A percentile compares a stretch with the other conserved stretches of the same genome.
Conservation (phyloP, 1,139 yeast species). For the Taphrina flavorubra region DNA sequence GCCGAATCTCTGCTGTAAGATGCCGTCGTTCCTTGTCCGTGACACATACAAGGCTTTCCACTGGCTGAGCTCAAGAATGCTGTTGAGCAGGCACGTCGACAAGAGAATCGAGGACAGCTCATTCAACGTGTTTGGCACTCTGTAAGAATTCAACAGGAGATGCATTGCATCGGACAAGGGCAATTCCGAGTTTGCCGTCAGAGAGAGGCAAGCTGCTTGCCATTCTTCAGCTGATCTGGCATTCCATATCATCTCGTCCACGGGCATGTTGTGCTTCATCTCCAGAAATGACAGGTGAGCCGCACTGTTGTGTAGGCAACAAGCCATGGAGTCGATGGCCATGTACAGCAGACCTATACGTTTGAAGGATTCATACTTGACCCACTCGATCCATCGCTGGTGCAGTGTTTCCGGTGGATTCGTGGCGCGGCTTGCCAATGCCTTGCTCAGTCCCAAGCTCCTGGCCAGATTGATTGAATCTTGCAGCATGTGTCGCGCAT, state of each 20-base stretch:
- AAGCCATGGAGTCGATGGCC: slow-evolving; percentile 11
- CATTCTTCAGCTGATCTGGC: slow-evolving; percentile 25
- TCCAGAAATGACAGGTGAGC: slow-evolving; percentile 1
- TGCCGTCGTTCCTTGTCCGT: neutral
- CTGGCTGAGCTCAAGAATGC: slow-evolving; percentile 14
- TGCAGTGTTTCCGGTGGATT: slow-evolving; percentile 25
- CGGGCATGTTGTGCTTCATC: slow-evolving; percentile 29
- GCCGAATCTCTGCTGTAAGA: slow-evolving; percentile 7
- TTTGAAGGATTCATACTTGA: slow-evolving; percentile 26
- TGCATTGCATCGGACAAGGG: slow-evolving; percentile 20
- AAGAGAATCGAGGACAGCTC: slow-evolving; percentile 25
- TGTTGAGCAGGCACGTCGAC: slow-evolving; percentile 17
- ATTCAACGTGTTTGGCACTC: slow-evolving; percentile 12
- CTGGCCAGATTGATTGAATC: slow-evolving; percentile 22
- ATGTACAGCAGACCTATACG: neutral
- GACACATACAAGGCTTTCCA: slow-evolving; percentile 18
- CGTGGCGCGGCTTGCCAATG: slow-evolving; percentile 2
- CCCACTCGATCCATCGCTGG: slow-evolving; percentile 27
- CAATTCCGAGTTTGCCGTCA: slow-evolving; percentile 14
- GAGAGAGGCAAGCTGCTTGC: slow-evolving; percentile 15
- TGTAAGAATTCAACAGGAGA: slow-evolving; percentile 21
- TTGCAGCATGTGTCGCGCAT: slow-evolving; percentile 7
- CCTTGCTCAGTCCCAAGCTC: slow-evolving; percentile 6
- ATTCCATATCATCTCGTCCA: slow-evolving; percentile 28
- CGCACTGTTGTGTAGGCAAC: slow-evolving; percentile 6